These are phyloP conservation scores for Nothomitra cinnamomea DNA, from an alignment of 2,329 filamentous ascomycete species.

Conservation along the genomic window DNA sequence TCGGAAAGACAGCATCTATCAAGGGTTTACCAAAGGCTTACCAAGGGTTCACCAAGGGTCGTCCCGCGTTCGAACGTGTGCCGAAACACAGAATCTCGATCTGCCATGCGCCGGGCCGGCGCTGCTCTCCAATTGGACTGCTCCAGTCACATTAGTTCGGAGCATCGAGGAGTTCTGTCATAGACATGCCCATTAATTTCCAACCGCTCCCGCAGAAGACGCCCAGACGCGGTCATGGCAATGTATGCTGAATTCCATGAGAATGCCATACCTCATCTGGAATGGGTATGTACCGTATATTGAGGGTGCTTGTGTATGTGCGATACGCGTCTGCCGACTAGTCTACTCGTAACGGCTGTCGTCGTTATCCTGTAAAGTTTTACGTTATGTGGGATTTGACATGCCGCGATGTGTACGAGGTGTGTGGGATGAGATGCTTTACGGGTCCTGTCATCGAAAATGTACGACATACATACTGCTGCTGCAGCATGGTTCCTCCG, in stretches of 20 bases:
- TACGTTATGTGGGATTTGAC: background rate
- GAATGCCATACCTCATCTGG: too few species aligned
- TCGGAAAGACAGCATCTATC: background rate
- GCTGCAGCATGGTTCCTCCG: background rate
- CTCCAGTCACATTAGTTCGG: background rate
- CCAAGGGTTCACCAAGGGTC: background rate
- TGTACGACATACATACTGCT: background rate
- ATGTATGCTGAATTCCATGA: too few species aligned
- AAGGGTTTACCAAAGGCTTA: background rate
- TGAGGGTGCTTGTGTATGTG: too few species aligned
- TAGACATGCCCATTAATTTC: background rate
- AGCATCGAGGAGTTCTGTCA: too few species aligned
- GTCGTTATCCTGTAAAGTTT: constrained; percentile 1
- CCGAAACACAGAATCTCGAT: background rate
- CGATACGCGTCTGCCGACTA: too few species aligned
- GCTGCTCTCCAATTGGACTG: background rate
- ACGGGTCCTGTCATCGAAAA: background rate
- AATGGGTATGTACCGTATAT: too few species aligned
- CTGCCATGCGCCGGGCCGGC: constrained; percentile 3
- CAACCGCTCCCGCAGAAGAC: background rate
- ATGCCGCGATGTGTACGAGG: background rate
- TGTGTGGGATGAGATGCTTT: background rate
- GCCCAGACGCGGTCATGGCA: background rate
- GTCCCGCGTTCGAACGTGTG: too few species aligned
- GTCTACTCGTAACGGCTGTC: constrained; percentile 1